Evolutionary conservation across 2,329 filamentous ascomycete genomes (phyloP).

Genomic region (Macroventuria anomochaeta): DNA sequence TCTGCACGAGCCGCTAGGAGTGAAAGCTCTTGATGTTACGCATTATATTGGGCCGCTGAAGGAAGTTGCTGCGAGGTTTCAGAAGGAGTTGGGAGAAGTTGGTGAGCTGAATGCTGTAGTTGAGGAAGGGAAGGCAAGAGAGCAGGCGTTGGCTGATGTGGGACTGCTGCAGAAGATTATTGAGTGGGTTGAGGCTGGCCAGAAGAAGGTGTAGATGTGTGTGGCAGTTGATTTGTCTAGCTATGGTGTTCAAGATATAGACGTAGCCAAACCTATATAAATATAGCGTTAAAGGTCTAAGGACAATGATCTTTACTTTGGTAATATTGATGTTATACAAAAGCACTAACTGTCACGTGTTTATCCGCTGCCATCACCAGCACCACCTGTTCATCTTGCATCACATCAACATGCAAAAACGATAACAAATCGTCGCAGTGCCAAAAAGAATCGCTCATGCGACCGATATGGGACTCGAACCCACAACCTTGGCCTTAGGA

Average conservation of each 20-base stretch:
- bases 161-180: conserved; percentile 46
- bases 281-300: too few species aligned
- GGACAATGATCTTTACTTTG: too few species aligned
- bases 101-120: conserved; percentile 47
- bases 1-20: conserved; percentile 56
- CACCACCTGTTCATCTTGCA: too few species aligned
- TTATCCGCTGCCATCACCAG: too few species aligned
- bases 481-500: conserved; percentile 50
- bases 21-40: conserved; percentile 53
- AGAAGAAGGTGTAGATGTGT: conserved; percentile 8
- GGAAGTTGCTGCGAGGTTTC: conserved; percentile 46
- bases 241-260: background rate
- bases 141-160: conserved; percentile 45
- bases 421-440: too few species aligned
- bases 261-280: background rate
- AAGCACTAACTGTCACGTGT: too few species aligned
- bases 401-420: too few species aligned
- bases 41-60: conserved; percentile 55
- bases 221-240: background rate
- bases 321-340: too few species aligned
- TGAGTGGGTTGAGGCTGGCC: conserved; percentile 32
- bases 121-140: conserved; percentile 43
- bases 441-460: conserved; percentile 16
- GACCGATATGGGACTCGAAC: conserved; percentile 50
- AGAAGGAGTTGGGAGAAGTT: conserved; percentile 44